Evolutionary conservation across 1,139 yeast species (phyloP), one percentile per base, ranked within the genome.

Genomic region (Pichia sp.): DNA sequence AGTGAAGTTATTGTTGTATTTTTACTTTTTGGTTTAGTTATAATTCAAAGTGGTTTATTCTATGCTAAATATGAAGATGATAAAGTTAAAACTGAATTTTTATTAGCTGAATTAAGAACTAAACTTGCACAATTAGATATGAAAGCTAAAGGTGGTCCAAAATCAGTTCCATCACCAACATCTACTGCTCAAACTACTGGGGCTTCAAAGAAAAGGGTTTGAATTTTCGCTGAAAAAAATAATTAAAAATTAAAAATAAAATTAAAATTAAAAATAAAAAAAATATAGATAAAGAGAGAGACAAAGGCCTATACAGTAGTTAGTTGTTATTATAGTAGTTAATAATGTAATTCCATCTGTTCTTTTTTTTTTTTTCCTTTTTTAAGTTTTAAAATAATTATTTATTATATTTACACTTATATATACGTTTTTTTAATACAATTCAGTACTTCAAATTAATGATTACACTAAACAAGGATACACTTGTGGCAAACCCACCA

Each of bases 11-110:
- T 92, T 74, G 74, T 86, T 56, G 79, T 85, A 27, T 66, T 88
- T 52, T 74, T 85, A 26, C 72, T 90, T 50, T 62, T 80, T 32
- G 97, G 97, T 53, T 87, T 89, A 27, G 69, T 89, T 49, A 75
- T 86, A 11, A 75, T 92, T 57, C 97, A 92, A 71, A 81, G 78
- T 45, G 97, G 97, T 29, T 78, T 92, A 63, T 88, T 86, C 76
- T 90, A 86, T 69, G 96, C 96, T 44, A 84, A 81, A 60, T 77
- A 83, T 77, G 89, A 84, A 53, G 86, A 81, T 63, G 69, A 69
- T 50, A 73, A 74, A 58, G 69, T 86, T 67, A 72, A 80, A 65
- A 68, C 66, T 42, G 71, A 71, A 43, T 83, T 79, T 59, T 72
- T 68, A 54, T 50, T 61, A 46, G 48, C 55, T 9, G 65, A 62